Percentiles rank a stretch among this genome's conserved stretches.
These are phyloP conservation scores for Podila horticola DNA, from an alignment of 192 early-diverging fungal species.

Conservation along the genomic window DNA sequence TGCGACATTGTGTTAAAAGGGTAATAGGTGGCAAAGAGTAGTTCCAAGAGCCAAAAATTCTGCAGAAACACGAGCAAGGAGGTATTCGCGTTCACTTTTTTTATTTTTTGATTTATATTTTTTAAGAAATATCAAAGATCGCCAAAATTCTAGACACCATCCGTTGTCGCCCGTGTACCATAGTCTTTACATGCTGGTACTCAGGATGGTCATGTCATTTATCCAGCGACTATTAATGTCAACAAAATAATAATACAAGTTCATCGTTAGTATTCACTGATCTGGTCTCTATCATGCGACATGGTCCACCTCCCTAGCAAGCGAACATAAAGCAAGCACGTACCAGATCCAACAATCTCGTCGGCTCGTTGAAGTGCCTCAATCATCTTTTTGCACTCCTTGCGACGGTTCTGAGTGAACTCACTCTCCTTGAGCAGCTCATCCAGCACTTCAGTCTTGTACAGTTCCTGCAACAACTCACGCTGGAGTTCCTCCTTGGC, in stretches of 20 bases:
- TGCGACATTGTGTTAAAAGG: neutral
- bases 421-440: constrained; percentile 98
- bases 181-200: neutral
- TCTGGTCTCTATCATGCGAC: too few relatives aligned
- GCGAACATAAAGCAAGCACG: neutral
- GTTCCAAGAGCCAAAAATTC: neutral
- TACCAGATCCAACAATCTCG: constrained; percentile 60
- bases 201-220: neutral
- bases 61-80: neutral
- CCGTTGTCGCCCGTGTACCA: too few relatives aligned
- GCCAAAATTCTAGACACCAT: too few relatives aligned
- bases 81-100: too few relatives aligned
- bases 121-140: neutral
- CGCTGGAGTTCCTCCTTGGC: constrained; percentile 96
- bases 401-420: constrained; percentile 86
- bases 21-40: neutral
- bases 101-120: neutral
- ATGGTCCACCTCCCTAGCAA: neutral
- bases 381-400: constrained; percentile 99
- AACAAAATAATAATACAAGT: neutral
- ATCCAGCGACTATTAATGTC: neutral
- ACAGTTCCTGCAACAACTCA: constrained; percentile 94
- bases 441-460: constrained; percentile 94
- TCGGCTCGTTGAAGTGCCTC: constrained; percentile 89
- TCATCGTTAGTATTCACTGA: too few relatives aligned